A percentile compares a stretch with the other conserved stretches of the same genome.
Conservation (phyloP, 2,329 filamentous ascomycete genomes). For the Fonsecaea nubica region DNA sequence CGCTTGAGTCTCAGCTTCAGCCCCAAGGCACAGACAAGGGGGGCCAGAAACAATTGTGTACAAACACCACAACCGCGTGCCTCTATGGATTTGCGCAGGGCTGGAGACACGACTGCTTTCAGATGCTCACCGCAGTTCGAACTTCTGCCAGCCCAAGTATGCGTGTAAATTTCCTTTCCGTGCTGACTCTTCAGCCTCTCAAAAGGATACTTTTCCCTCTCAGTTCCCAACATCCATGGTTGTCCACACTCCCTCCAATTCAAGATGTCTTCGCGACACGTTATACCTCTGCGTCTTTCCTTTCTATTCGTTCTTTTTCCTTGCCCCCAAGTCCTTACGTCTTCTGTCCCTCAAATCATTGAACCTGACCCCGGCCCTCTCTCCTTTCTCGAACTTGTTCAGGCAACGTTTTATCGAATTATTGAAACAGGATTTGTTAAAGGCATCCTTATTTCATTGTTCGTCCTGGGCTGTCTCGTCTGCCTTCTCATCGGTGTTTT, state of each 20-base stretch:
- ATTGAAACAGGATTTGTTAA: constrained; percentile 30
- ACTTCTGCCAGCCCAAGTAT: not conserved
- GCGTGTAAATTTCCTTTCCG: not conserved
- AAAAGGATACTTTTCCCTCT: not conserved
- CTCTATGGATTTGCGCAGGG: not conserved
- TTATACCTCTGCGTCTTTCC: not conserved
- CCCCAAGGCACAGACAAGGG: not conserved
- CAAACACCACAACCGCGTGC: not conserved
- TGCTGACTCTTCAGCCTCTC: not conserved
- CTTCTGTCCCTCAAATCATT: constrained; percentile 24
- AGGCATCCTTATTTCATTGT: constrained; percentile 22
- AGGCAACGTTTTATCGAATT: constrained; percentile 25
- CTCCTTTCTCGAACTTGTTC: constrained; percentile 30
- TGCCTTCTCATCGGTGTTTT: constrained; percentile 30
- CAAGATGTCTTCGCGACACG: not conserved
- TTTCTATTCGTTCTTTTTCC: not conserved
- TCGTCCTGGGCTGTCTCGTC: constrained; percentile 27
- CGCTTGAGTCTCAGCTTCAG: not conserved
- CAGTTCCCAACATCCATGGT: not conserved
- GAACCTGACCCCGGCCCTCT: constrained; percentile 23
- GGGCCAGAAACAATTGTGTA: not conserved
- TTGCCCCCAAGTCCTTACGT: constrained; percentile 12
- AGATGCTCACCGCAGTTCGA: not conserved
- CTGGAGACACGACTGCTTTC: not conserved
- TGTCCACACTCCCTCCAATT: not conserved